Conservation (phyloP, 768 basidiomycete genomes). For the Tylopilus sp. region DNA sequence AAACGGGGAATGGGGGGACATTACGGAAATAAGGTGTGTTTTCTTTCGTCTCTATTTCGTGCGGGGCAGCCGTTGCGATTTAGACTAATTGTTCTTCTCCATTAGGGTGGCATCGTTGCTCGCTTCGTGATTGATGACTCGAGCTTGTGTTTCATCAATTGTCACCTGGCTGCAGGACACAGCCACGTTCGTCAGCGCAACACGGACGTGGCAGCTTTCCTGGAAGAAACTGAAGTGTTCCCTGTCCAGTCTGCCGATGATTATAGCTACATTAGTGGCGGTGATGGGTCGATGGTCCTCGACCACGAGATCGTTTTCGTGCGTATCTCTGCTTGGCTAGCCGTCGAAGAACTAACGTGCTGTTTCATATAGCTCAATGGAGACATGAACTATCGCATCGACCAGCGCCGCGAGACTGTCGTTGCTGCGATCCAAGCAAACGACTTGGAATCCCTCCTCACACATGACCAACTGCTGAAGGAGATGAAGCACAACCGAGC, state of each 20-base stretch:
- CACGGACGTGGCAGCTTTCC: conserved; percentile 79
- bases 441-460: conserved; percentile 58
- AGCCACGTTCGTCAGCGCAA: conserved; percentile 78
- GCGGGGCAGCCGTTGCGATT: conserved; percentile 3
- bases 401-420: conserved; percentile 84
- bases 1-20: conserved; percentile 91
- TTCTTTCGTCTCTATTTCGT: neutral
- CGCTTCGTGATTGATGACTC: conserved; percentile 90
- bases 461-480: conserved; percentile 86
- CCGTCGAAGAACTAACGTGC: neutral
- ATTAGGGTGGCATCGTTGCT: conserved; percentile 84
- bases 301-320: conserved; percentile 96
- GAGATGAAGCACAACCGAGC: conserved; percentile 86
- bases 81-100: neutral
- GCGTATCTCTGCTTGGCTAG: conserved; percentile 1
- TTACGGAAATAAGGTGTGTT: conserved; percentile 90
- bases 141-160: conserved; percentile 93
- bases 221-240: conserved; percentile 79
- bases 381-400: conserved; percentile 97
- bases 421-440: conserved; percentile 64
- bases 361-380: conserved; percentile 63
- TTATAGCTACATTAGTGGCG: conserved; percentile 79
- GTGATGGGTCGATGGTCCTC: conserved; percentile 87
- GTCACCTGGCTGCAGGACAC: conserved; percentile 96
- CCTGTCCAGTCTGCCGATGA: conserved; percentile 48